phyloP scores from a whole-genome alignment of 2,329 filamentous ascomycete species.

The Alternaria arborescens region DNA sequence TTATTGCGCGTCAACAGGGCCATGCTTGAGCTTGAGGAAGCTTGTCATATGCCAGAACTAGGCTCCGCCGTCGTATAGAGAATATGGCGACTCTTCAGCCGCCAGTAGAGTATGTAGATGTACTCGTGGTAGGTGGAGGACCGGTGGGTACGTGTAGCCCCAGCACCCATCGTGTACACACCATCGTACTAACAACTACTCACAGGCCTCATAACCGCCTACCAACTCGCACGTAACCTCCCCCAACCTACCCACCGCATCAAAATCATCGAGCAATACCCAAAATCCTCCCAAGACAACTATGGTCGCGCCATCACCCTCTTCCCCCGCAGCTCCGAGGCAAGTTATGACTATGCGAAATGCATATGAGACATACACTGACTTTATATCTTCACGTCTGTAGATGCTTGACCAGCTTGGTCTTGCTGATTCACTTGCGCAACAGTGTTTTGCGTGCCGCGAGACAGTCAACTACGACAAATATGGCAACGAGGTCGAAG shows the following conservation, averaged over 20 bases:
- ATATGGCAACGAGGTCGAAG: conserved; percentile 56
- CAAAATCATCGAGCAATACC: conserved; percentile 60
- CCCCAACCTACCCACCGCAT: conserved; percentile 51
- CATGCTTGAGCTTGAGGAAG: background rate
- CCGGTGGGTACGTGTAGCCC: conserved; percentile 52
- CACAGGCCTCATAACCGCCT: conserved; percentile 49
- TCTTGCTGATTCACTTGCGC: conserved; percentile 60
- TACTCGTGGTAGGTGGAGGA: conserved; percentile 49
- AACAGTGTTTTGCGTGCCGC: conserved; percentile 63
- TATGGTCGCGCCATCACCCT: conserved; percentile 65
- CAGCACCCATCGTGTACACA: background rate
- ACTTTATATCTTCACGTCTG: too few species aligned
- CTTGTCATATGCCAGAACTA: background rate
- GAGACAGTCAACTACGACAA: conserved; percentile 59
- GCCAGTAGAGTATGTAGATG: conserved; percentile 27
- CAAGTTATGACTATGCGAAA: too few species aligned
- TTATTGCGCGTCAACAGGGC: conserved; percentile 12
- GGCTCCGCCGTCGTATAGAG: background rate
- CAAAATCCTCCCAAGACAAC: conserved; percentile 60
- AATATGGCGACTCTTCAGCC: background rate
- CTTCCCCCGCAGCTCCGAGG: conserved; percentile 54
- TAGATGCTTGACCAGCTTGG: conserved; percentile 60
- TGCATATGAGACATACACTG: too few species aligned
- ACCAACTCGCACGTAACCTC: conserved; percentile 58
- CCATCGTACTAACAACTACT: background rate